Evolutionary conservation across 768 basidiomycete species (phyloP).

Genomic region (Lentinula raphanica): DNA sequence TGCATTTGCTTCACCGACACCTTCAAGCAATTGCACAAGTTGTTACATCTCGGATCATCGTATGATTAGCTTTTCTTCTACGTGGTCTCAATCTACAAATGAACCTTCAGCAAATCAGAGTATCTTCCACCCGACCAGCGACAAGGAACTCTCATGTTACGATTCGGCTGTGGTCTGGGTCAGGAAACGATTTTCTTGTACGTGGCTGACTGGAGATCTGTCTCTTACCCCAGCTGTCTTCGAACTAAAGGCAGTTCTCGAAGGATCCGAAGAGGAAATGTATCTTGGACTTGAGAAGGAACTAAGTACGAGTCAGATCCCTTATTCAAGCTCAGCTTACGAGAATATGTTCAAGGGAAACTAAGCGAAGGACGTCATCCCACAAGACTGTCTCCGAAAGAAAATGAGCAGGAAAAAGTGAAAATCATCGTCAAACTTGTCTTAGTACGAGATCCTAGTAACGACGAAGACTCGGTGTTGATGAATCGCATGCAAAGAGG

Average conservation of each 20-base stretch:
- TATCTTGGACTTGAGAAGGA: not conserved
- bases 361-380: too few species aligned
- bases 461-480: slow-evolving; percentile 9
- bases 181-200: slow-evolving; percentile 70
- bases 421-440: slow-evolving; percentile 7
- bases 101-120: slow-evolving; percentile 13
- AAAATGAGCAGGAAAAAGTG: not conserved
- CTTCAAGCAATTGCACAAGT: too few species aligned
- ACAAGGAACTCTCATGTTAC: slow-evolving; percentile 27
- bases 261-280: slow-evolving; percentile 29
- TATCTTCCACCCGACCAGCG: slow-evolving; percentile 2
- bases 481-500: not conserved
- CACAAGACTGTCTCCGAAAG: not conserved
- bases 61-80: slow-evolving; percentile 7
- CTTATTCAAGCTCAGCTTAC: too few species aligned
- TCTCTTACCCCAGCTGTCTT: slow-evolving; percentile 38
- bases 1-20: slow-evolving; percentile 13
- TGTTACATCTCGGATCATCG: too few species aligned
- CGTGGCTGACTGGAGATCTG: slow-evolving; percentile 65
- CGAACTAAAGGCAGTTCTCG: slow-evolving; percentile 35
- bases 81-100: slow-evolving; percentile 6
- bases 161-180: slow-evolving; percentile 53
- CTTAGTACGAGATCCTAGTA: slow-evolving; percentile 11
- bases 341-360: too few species aligned
- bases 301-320: not conserved